Evolutionary conservation across 345 rosid species (phyloP).

Genomic region (Isatis tinctoria): DNA sequence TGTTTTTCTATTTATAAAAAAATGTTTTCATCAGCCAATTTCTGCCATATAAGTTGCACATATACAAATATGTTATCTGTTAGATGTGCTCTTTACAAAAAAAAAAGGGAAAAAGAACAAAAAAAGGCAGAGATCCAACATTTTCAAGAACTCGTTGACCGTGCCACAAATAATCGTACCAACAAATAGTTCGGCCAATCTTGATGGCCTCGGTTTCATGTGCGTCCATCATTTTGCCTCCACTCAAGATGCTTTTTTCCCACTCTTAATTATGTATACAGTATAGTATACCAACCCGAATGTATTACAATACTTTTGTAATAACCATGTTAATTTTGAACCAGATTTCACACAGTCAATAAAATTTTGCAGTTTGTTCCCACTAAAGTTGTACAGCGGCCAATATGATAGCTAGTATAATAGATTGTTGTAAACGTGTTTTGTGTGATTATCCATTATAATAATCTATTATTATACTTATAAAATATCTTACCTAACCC

Average conservation of each 20-base stretch:
- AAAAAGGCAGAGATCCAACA: neutral
- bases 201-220: conserved; percentile 15
- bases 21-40: neutral
- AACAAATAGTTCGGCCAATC: conserved; percentile 17
- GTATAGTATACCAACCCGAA: neutral
- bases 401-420: too few relatives aligned
- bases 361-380: neutral
- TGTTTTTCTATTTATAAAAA: too few relatives aligned
- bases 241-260: neutral
- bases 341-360: neutral
- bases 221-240: conserved; percentile 15
- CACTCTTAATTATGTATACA: neutral
- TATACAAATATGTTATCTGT: neutral
- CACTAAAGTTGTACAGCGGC: neutral
- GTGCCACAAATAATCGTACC: conserved; percentile 3
- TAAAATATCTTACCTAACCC: too few relatives aligned
- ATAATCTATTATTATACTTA: too few relatives aligned
- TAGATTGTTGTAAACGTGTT: too few relatives aligned
- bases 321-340: neutral
- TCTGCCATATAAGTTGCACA: neutral
- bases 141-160: neutral
- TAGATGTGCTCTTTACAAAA: neutral
- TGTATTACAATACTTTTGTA: neutral
- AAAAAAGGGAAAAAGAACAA: neutral
- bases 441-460: too few relatives aligned